Evolutionary conservation across 1,284 basidiomycete species (phyloP).

Genomic region (Sanguinoderma infundibulare): DNA sequence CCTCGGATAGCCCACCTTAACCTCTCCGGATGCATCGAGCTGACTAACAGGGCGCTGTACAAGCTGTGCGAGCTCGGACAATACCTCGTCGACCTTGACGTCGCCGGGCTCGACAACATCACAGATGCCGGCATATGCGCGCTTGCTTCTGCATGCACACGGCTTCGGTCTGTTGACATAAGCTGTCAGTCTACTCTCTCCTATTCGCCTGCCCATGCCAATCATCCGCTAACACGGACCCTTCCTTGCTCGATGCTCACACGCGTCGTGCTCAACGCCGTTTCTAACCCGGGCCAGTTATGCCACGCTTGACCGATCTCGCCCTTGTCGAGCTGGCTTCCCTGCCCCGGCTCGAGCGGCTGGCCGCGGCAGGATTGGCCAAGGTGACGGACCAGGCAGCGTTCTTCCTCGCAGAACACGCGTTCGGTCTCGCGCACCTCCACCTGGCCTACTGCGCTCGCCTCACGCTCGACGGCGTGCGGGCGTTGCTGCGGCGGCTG

Average conservation of each 20-base stretch:
- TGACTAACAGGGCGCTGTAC: constrained; percentile 78
- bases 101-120: constrained; percentile 81
- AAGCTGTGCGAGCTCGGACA: constrained; percentile 77
- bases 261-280: not conserved
- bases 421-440: constrained; percentile 76
- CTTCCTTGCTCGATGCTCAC: not conserved
- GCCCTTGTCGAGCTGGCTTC: constrained; percentile 82
- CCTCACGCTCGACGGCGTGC: constrained; percentile 80
- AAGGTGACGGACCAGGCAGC: constrained; percentile 70
- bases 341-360: constrained; percentile 74
- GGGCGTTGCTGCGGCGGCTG: constrained; percentile 71
- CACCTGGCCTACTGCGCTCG: constrained; percentile 90
- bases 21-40: constrained; percentile 79
- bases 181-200: constrained; percentile 66
- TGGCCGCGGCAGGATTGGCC: constrained; percentile 80
- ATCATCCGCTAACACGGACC: not conserved
- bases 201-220: not conserved
- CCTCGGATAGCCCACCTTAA: constrained; percentile 81
- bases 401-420: constrained; percentile 70
- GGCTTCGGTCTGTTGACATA: constrained; percentile 84
- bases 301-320: constrained; percentile 72
- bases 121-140: constrained; percentile 82
- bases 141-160: constrained; percentile 73
- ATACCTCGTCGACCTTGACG: constrained; percentile 80
- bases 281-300: constrained; percentile 11